Conservation (phyloP, 768 basidiomycete genomes). For the Serendipita sp. region DNA sequence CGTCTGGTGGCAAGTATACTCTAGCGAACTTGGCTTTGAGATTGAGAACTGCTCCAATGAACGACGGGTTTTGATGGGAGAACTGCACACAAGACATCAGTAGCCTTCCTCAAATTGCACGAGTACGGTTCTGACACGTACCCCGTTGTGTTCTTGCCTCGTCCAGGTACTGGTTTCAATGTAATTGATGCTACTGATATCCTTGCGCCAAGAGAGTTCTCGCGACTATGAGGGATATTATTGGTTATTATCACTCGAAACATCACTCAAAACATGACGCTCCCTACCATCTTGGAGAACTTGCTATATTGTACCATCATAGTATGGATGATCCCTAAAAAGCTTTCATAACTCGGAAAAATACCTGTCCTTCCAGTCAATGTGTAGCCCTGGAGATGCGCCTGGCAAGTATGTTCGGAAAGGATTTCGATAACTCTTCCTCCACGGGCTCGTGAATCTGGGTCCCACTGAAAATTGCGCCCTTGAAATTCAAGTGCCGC, state of each 20-base stretch:
- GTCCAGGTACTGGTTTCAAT: constrained; percentile 81
- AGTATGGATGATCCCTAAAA: constrained; percentile 76
- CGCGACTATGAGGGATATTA: background rate
- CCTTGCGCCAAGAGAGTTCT: constrained; percentile 59
- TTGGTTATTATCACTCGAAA: background rate
- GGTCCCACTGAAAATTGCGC: constrained; percentile 80
- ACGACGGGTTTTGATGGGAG: constrained; percentile 73
- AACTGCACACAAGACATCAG: constrained; percentile 35
- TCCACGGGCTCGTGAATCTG: constrained; percentile 35
- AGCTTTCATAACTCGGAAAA: constrained; percentile 85
- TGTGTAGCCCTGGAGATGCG: constrained; percentile 85
- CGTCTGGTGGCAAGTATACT: constrained; percentile 80
- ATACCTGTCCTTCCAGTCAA: constrained; percentile 72
- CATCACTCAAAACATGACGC: background rate
- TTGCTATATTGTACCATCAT: constrained; percentile 87
- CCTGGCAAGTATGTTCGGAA: constrained; percentile 77
- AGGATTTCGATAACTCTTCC: constrained; percentile 81
- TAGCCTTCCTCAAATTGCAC: background rate
- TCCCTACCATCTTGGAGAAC: constrained; percentile 61
- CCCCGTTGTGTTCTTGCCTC: constrained; percentile 42
- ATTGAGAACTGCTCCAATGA: constrained; percentile 74
- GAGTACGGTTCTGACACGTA: background rate
- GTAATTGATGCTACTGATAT: constrained; percentile 61
- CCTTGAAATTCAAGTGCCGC: constrained; percentile 50
- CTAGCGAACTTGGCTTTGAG: constrained; percentile 55